These are phyloP conservation scores for Apiotrichum gamsii DNA, from an alignment of 1,284 basidiomycete genomes.

Conservation along the genomic window DNA sequence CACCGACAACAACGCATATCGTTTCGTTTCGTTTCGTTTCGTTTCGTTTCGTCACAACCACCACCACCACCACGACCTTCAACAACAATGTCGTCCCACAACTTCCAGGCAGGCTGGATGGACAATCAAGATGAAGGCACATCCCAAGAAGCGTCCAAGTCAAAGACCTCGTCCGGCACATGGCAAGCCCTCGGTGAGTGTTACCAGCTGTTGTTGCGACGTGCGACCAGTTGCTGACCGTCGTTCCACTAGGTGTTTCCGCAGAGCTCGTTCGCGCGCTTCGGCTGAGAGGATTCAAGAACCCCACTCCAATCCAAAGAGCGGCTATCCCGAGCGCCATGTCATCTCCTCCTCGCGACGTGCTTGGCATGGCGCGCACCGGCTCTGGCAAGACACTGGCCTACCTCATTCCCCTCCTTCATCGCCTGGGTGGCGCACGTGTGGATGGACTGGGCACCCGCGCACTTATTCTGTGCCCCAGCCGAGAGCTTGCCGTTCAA, in stretches of 20 bases:
- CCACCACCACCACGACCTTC: too few relatives aligned
- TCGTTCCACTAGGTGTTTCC: conserved; percentile 67
- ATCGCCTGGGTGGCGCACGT: conserved; percentile 76
- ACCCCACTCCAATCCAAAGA: conserved; percentile 94
- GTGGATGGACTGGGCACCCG: conserved; percentile 66
- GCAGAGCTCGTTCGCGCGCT: conserved; percentile 78
- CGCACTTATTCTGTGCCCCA: conserved; percentile 83
- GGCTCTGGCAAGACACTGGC: conserved; percentile 98
- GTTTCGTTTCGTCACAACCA: too few relatives aligned
- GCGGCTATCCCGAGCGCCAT: conserved; percentile 81
- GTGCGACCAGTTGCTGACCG: background rate
- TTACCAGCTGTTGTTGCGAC: too few relatives aligned
- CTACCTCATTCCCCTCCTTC: conserved; percentile 87
- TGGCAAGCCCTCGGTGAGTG: conserved; percentile 35
- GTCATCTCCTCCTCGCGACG: conserved; percentile 77
- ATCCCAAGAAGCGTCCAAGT: background rate
- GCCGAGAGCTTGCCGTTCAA: conserved; percentile 90
- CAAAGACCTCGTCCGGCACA: conserved; percentile 11
- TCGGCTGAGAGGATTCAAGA: conserved; percentile 86
- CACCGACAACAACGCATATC: too few relatives aligned
- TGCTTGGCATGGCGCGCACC: conserved; percentile 97
- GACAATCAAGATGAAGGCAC: background rate
- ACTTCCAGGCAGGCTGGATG: conserved; percentile 14
- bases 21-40: too few relatives aligned
- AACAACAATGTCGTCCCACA: background rate